Conservation (phyloP, 352 stramenopile genomes). For the Phytophthora capsici region DNA sequence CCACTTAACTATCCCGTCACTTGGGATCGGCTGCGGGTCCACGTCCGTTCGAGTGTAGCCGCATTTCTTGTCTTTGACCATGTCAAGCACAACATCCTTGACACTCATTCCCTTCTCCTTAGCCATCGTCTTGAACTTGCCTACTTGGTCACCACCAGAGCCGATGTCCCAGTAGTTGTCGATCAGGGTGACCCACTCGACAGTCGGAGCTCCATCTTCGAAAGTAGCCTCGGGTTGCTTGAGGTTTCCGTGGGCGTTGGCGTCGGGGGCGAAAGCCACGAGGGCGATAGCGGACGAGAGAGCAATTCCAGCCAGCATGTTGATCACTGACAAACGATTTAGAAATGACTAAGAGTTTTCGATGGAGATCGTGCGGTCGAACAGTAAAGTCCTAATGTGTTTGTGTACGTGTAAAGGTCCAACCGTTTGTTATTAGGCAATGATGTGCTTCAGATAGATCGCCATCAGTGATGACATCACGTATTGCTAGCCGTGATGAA, state of each 20-base stretch:
- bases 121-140: conserved; percentile 36
- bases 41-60: conserved; percentile 41
- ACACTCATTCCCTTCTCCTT: conserved; percentile 39
- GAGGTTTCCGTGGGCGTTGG: conserved; percentile 31
- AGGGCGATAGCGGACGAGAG: conserved; percentile 13
- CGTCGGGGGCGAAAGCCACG: conserved; percentile 9
- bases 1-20: conserved; percentile 38
- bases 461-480: too few relatives aligned
- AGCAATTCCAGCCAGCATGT: conserved; percentile 5
- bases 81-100: conserved; percentile 41
- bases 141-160: conserved; percentile 33
- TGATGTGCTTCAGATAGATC: too few relatives aligned
- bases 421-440: too few relatives aligned
- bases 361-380: neutral
- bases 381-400: too few relatives aligned
- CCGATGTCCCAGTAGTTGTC: conserved; percentile 45
- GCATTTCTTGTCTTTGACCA: conserved; percentile 38
- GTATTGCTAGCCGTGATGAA: too few relatives aligned
- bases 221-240: conserved; percentile 24
- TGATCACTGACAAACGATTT: neutral
- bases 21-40: conserved; percentile 38
- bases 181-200: conserved; percentile 25
- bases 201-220: conserved; percentile 8
- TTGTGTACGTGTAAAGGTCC: too few relatives aligned
- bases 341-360: neutral